Evolutionary conservation across 2,329 filamentous ascomycete genomes (phyloP).

Genomic region (Leptosphaerulina australis): DNA sequence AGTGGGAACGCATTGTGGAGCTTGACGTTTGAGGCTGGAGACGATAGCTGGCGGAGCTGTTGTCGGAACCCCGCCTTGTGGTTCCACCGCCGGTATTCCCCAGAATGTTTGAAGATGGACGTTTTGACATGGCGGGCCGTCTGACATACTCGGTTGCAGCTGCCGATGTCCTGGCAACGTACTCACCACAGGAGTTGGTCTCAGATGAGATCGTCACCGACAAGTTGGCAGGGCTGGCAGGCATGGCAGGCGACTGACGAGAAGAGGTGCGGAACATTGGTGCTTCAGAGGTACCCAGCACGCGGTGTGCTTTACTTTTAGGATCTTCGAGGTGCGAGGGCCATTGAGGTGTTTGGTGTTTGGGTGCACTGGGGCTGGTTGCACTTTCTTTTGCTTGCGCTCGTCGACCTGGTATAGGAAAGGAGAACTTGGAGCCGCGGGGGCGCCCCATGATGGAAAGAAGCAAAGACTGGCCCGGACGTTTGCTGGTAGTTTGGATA

Average conservation of each 20-base stretch:
- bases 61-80: conserved; percentile 35
- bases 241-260: conserved; percentile 27
- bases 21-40: conserved; percentile 45
- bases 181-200: conserved; percentile 36
- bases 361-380: conserved; percentile 27
- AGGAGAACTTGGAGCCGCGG: conserved; percentile 43
- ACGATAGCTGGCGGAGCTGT: conserved; percentile 37
- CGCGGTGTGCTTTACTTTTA: conserved; percentile 45
- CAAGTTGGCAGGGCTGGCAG: conserved; percentile 40
- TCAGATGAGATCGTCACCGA: conserved; percentile 40
- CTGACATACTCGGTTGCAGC: conserved; percentile 29
- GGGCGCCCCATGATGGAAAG: conserved; percentile 33
- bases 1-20: conserved; percentile 52
- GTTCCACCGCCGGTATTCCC: conserved; percentile 31
- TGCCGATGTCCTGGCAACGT: conserved; percentile 30
- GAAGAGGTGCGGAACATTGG: conserved; percentile 33
- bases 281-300: conserved; percentile 44
- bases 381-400: conserved; percentile 27
- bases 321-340: conserved; percentile 33
- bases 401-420: conserved; percentile 45
- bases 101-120: conserved; percentile 45
- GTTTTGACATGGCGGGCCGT: conserved; percentile 36
- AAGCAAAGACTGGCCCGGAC: conserved; percentile 11
- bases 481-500: conserved; percentile 26
- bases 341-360: conserved; percentile 30